These are phyloP conservation scores for Xylogone sp. DNA, from an alignment of 2,329 filamentous ascomycete genomes.

Conservation along the genomic window DNA sequence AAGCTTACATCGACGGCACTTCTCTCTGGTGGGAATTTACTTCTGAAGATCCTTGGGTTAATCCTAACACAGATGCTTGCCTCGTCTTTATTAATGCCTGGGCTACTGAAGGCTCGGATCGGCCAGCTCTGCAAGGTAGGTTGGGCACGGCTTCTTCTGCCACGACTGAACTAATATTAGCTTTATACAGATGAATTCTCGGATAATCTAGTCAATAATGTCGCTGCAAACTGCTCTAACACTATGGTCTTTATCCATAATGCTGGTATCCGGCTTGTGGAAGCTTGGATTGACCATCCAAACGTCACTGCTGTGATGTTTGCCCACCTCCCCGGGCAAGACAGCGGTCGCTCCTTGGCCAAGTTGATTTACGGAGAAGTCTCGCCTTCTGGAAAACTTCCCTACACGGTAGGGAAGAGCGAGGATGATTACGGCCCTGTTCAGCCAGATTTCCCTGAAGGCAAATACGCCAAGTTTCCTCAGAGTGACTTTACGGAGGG, in stretches of 20 bases:
- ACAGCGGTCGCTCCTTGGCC: conserved; percentile 74
- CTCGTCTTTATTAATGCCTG: conserved; percentile 63
- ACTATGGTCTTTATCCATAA: conserved; percentile 64
- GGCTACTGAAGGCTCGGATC: conserved; percentile 67
- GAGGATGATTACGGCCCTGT: conserved; percentile 48
- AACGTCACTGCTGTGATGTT: conserved; percentile 74
- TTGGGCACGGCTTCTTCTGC: too few species aligned
- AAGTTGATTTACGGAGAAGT: conserved; percentile 75
- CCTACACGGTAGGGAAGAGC: conserved; percentile 72
- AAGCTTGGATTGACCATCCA: conserved; percentile 67
- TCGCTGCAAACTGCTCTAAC: conserved; percentile 54
- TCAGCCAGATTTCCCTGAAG: conserved; percentile 35
- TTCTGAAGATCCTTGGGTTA: conserved; percentile 35
- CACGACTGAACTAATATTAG: too few species aligned
- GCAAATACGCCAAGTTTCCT: conserved; percentile 26
- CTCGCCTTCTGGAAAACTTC: conserved; percentile 73
- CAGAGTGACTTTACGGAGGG: conserved; percentile 45
- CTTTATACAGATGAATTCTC: conserved; percentile 67
- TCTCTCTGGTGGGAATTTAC: conserved; percentile 56
- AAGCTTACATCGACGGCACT: conserved; percentile 49
- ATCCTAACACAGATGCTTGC: conserved; percentile 59
- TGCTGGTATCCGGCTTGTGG: conserved; percentile 54
- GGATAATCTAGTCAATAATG: conserved; percentile 50
- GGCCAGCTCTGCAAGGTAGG: conserved; percentile 53
- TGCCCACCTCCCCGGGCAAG: conserved; percentile 78